Conservation (phyloP, 495 filamentous ascomycete species). For the Hypoxylon lenormandii region DNA sequence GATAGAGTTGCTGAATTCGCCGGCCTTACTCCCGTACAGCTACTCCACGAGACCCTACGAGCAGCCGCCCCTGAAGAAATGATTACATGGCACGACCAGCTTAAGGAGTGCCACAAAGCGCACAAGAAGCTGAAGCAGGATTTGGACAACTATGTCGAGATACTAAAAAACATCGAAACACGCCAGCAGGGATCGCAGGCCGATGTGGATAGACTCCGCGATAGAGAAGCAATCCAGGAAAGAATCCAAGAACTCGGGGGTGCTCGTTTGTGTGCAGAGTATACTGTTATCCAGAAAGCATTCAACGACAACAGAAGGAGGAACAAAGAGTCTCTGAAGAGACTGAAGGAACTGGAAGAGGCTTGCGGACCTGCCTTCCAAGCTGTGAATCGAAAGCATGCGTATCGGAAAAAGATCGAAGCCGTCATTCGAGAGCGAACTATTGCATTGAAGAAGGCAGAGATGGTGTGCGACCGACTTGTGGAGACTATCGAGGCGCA, state of each 20-base stretch:
- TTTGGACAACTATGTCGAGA: conserved; percentile 69
- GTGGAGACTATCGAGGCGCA: conserved; percentile 63
- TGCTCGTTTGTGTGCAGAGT: conserved; percentile 73
- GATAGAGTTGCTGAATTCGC: conserved; percentile 97
- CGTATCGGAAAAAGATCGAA: conserved; percentile 65
- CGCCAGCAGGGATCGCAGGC: conserved; percentile 81
- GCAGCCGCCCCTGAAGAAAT: conserved; percentile 86
- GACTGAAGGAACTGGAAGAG: conserved; percentile 67
- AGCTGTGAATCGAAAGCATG: conserved; percentile 73
- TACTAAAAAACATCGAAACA: conserved; percentile 72
- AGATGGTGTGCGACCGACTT: conserved; percentile 64
- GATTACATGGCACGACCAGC: conserved; percentile 77
- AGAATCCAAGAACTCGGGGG: conserved; percentile 75
- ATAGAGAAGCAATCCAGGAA: conserved; percentile 74
- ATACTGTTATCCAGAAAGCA: conserved; percentile 60
- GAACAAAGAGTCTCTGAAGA: conserved; percentile 60
- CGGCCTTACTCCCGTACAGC: conserved; percentile 82
- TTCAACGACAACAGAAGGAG: conserved; percentile 62
- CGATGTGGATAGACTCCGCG: conserved; percentile 84
- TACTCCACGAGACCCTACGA: conserved; percentile 84
- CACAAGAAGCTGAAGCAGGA: conserved; percentile 74
- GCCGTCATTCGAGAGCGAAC: conserved; percentile 66
- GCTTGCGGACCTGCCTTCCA: conserved; percentile 75
- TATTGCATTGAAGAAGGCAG: conserved; percentile 62
- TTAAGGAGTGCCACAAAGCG: conserved; percentile 75